Base-by-base conservation (phyloP, 176 grass and related monocot species). In the Carex littledalei region DNA sequence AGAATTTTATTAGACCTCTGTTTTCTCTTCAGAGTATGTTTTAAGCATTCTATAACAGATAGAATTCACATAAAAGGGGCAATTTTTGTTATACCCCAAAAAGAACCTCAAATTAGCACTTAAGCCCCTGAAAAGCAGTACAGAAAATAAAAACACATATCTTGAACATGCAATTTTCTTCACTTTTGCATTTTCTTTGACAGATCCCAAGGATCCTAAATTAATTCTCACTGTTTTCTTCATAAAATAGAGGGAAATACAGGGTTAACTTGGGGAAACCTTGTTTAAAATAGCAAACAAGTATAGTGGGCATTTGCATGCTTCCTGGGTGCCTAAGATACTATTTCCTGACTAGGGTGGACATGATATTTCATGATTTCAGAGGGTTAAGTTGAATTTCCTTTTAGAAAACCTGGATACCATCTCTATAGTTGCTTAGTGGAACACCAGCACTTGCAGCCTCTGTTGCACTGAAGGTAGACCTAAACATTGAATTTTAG, bases 391-490 rank as follows among this genome's bases (percentile, higher is more conserved):
- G 6, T 72, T 20, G n/a, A 31, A 61, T 60, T 81, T 59, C 73
- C 82, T 18, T 47, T 83, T 54, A 8, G 37, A 84, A 49, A 67
- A 91, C 89, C 88, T 94, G 82, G 68, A 85, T 67, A 70, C 84
- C 78, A 64, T 93, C 84, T 75, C 93, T 62, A 41, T 90, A 91
- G 59, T 71, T 86, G 73, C 17, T 61, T 72, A 94, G 63, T 18
- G 49, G 84, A 86, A 97, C 79, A 24, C 92, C 92, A 22, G 89
- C 91, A 84, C 67, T 94, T 63, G 90, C 89, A 68, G 92, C 92
- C 91, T 93, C 92, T 69, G 63, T 98, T 80, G 86, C 92, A 86
- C 92, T 91, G 53, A 90, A 85, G 65, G 79, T 86, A 71, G 92
- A 94, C 88, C 95, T 98, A 87, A 80, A 91, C 52, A 81, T 70